phyloP scores from a whole-genome alignment of 2,329 filamentous ascomycete species.

The Aspergillus sp. region DNA sequence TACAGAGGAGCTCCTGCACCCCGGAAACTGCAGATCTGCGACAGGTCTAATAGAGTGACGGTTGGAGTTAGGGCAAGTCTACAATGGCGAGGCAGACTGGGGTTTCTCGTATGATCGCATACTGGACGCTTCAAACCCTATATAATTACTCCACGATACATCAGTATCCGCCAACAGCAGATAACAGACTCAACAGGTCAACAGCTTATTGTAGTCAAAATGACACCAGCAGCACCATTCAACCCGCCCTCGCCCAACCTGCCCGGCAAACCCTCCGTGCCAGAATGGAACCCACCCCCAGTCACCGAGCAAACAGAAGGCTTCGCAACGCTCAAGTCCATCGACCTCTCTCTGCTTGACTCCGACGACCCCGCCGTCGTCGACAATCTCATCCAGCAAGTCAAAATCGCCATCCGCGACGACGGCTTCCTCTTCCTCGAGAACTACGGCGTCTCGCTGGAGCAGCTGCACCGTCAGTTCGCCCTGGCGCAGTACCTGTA shows the following conservation, averaged over 20 bases:
- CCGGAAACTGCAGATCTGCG: too few species aligned
- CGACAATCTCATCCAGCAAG: conserved; percentile 44
- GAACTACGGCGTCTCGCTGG: conserved; percentile 52
- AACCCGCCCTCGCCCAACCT: conserved; percentile 40
- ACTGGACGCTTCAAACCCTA: not conserved
- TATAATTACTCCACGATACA: too few species aligned
- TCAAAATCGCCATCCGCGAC: conserved; percentile 45
- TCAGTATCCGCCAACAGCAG: too few species aligned
- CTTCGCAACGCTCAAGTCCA: conserved; percentile 45
- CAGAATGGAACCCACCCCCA: conserved; percentile 47
- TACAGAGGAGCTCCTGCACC: not conserved
- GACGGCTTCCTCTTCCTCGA: conserved; percentile 51
- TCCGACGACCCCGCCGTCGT: conserved; percentile 45
- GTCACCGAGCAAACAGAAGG: conserved; percentile 47
- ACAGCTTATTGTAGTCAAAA: conserved; percentile 1
- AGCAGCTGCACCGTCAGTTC: conserved; percentile 52
- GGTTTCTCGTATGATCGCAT: not conserved
- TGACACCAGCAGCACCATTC: conserved; percentile 39
- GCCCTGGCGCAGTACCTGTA: conserved; percentile 52
- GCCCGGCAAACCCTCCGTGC: conserved; percentile 44
- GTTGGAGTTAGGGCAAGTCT: not conserved
- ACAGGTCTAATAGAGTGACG: too few species aligned
- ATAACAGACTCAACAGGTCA: not conserved
- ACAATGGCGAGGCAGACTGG: not conserved
- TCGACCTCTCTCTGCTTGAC: conserved; percentile 47